These are phyloP conservation scores for Pichia sp. DNA, from an alignment of 1,139 yeast species.

Conservation along the genomic window DNA sequence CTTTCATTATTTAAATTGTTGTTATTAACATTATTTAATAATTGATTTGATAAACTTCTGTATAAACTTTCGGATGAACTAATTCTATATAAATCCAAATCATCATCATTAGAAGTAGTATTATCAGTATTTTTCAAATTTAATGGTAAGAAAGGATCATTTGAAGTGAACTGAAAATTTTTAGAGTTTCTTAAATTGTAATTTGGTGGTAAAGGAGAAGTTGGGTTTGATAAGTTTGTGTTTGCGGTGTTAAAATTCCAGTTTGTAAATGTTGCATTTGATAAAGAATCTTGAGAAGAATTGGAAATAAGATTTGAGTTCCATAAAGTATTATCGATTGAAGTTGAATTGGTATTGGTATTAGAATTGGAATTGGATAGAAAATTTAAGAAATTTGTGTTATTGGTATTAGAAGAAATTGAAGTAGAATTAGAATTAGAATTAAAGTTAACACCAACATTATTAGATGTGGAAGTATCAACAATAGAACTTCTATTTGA, in stretches of 20 bases:
- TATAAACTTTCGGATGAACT: not conserved
- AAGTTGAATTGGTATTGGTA: not conserved
- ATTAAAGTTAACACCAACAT: too few species aligned
- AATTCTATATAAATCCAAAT: not conserved
- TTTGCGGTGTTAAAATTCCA: slow-evolving; percentile 1
- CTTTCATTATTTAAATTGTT: slow-evolving; percentile 8
- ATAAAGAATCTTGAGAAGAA: slow-evolving; percentile 1
- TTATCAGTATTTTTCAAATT: slow-evolving; percentile 1
- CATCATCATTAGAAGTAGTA: not conserved
- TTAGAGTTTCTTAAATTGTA: slow-evolving; percentile 2
- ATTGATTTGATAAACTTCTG: not conserved
- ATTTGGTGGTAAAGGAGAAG: slow-evolving; percentile 1
- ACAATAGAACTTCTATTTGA: slow-evolving; percentile 16
- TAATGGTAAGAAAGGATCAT: slow-evolving; percentile 12
- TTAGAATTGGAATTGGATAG: not conserved
- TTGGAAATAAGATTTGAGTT: not conserved
- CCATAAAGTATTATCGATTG: not conserved
- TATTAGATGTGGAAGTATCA: slow-evolving; percentile 6
- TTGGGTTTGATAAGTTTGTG: slow-evolving; percentile 1
- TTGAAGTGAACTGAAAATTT: slow-evolving; percentile 4
- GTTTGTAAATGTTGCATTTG: slow-evolving; percentile 5
- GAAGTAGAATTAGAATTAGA: not conserved
- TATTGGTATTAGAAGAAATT: not conserved
- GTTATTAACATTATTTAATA: not conserved
- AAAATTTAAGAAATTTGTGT: too few species aligned